Base-by-base conservation (phyloP, 208 protist species). In the Wallacemonas collosoma region DNA sequence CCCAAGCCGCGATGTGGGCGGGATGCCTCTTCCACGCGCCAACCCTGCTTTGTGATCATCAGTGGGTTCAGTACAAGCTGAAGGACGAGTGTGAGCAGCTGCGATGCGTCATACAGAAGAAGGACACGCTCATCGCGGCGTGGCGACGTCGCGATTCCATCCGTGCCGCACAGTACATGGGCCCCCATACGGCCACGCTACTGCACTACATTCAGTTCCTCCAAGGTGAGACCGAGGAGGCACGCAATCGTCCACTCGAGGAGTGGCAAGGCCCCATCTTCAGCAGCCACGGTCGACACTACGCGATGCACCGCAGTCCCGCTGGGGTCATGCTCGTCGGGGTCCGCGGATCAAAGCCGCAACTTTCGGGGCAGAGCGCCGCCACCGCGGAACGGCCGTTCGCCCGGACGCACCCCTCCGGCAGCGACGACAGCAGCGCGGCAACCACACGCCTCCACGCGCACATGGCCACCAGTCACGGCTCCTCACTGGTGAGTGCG, bases 21-120 rank as follows among this genome's bases (percentile, higher is more conserved):
- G 81, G 80, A 64, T 80, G 81, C 57, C 82, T 95, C 57, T 87
- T 95, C 51, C 86, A 88, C 72, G 74, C 71, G 56, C 89, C 89
- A 0, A 72, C 75, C 1, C 72, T 61, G 39, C 55, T 91, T 0
- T 68, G 67, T 3, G 74, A 61, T 0, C 83, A 84, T 3, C 53
- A 57, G n/a, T 95, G 89, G 87, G 72, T 93, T 14, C 88, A 95
- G 83, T 95, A 93, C 82, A 95, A 93, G 75, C 82, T 95, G n/a
- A 95, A 95, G 77, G 85, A 91, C 68, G 89, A 95, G 76, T 85
- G 76, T 55, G 86, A 91, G 54, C 71, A 89, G 44, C 81, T 93
- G 58, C 87, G 89, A 2, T 79, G 85, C 47, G 81, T 88, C 2
- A 79, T 95, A n/a, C 89, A 95, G 67, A 83, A 82, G 66, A 95